Percentiles rank a stretch among this genome's conserved stretches.
Conservation (phyloP, 768 basidiomycete species). For the Nevesoporus exiguus region DNA sequence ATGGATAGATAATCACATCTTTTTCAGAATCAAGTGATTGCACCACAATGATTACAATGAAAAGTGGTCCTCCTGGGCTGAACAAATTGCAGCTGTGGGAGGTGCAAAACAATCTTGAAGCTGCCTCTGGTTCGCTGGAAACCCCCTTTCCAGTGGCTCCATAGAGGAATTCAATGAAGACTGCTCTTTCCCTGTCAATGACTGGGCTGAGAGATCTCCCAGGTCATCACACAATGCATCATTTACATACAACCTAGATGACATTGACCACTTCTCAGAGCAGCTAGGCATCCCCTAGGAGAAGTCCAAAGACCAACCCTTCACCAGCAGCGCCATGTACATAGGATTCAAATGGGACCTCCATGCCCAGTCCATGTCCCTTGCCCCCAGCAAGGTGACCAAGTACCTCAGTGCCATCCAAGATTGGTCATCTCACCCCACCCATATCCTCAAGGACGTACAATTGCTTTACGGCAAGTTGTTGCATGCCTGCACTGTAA, state of each 20-base stretch:
- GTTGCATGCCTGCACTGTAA: neutral
- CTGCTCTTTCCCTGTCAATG: neutral
- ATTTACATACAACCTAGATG: neutral
- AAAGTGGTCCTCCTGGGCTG: too few relatives aligned
- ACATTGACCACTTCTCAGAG: neutral
- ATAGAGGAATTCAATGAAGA: neutral
- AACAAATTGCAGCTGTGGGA: too few relatives aligned
- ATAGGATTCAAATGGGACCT: conserved; percentile 40
- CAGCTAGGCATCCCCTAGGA: neutral
- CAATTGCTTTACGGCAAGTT: neutral
- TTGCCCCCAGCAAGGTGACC: conserved; percentile 24
- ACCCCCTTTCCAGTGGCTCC: neutral
- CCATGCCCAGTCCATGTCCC: conserved; percentile 11
- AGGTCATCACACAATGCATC: neutral
- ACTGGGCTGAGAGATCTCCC: neutral
- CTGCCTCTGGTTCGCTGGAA: neutral
- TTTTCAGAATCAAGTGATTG: too few relatives aligned
- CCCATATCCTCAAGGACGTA: neutral
- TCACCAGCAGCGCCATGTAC: neutral
- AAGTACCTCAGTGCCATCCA: conserved; percentile 13
- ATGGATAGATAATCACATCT: neutral
- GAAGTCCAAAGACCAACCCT: neutral
- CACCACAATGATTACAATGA: too few relatives aligned
- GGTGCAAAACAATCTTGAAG: too few relatives aligned
- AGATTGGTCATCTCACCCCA: neutral